A percentile compares a stretch with the other conserved stretches of the same genome.
These are phyloP conservation scores for Jamesozyma gamospora DNA, from an alignment of 805 yeast species.

Conservation along the genomic window DNA sequence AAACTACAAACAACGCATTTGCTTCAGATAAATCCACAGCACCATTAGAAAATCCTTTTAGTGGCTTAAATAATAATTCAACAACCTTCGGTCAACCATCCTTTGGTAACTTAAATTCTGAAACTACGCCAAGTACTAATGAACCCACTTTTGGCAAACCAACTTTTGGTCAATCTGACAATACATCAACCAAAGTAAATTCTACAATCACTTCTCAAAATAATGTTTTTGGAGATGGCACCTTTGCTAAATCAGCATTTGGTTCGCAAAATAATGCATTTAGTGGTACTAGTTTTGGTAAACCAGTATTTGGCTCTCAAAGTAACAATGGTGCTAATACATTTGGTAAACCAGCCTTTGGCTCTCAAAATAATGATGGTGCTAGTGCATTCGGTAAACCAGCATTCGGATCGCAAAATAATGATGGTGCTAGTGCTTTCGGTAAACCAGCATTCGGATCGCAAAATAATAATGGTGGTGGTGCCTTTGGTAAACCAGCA, in stretches of 20 bases:
- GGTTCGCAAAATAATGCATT: background rate
- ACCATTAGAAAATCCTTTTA: too few relatives aligned
- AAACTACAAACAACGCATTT: conserved; percentile 5
- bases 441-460: conserved; percentile 1
- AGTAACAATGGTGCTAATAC: background rate
- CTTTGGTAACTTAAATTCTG: conserved; percentile 1
- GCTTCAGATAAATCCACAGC: background rate
- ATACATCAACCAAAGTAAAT: too few relatives aligned
- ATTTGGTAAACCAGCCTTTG: conserved; percentile 1
- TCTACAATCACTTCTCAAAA: background rate
- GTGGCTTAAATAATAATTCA: too few relatives aligned
- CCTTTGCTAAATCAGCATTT: conserved; percentile 8
- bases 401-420: conserved; percentile 8
- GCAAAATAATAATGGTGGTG: background rate
- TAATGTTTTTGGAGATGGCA: background rate
- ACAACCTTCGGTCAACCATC: conserved; percentile 14
- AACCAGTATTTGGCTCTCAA: conserved; percentile 12
- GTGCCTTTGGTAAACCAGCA: conserved; percentile 6
- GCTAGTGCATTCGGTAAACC: conserved; percentile 6
- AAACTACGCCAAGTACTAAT: background rate
- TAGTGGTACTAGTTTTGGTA: conserved; percentile 1
- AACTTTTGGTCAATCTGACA: conserved; percentile 21
- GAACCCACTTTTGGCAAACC: background rate
- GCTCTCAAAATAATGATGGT: background rate
- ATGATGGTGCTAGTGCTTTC: background rate